phyloP scores from a whole-genome alignment of 2,329 filamentous ascomycete species.

The Clathrospora elynae region DNA sequence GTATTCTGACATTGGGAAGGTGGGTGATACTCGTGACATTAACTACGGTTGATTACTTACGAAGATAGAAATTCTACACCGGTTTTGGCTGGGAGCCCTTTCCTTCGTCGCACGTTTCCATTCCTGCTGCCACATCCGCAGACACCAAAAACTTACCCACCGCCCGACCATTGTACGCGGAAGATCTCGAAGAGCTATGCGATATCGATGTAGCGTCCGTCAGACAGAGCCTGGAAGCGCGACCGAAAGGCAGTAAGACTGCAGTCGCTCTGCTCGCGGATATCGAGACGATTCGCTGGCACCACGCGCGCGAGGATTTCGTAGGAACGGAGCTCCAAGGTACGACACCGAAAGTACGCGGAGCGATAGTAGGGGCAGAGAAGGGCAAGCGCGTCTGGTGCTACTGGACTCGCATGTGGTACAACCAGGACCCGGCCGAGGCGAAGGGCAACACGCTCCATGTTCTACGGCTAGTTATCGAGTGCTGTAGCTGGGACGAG shows the following conservation, averaged over 20 bases:
- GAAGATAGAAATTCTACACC: constrained; percentile 79
- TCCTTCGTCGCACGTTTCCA: constrained; percentile 69
- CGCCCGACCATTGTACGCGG: constrained; percentile 59
- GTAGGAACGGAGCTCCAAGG: constrained; percentile 68
- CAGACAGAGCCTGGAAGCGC: constrained; percentile 55
- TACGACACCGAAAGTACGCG: constrained; percentile 65
- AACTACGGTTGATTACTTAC: constrained; percentile 65
- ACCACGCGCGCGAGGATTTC: constrained; percentile 80
- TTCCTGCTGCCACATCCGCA: constrained; percentile 17
- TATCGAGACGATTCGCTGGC: constrained; percentile 72
- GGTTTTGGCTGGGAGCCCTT: constrained; percentile 77
- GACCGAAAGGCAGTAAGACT: constrained; percentile 51
- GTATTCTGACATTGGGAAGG: constrained; percentile 80
- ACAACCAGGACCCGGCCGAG: constrained; percentile 59
- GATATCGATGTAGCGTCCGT: constrained; percentile 68
- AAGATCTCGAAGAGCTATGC: constrained; percentile 67
- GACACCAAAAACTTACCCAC: constrained; percentile 20
- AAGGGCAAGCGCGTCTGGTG: constrained; percentile 69
- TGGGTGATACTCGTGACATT: constrained; percentile 62
- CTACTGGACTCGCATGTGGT: constrained; percentile 71
- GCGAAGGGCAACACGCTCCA: constrained; percentile 70
- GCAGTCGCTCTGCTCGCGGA: constrained; percentile 72
- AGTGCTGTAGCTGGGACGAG: constrained; percentile 54
- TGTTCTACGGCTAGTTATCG: constrained; percentile 70
- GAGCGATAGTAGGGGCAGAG: constrained; percentile 65